A percentile compares a stretch with the other conserved stretches of the same genome.
These are phyloP conservation scores for Jatropha podagrica DNA, from an alignment of 441 rosid species.

Conservation along the genomic window DNA sequence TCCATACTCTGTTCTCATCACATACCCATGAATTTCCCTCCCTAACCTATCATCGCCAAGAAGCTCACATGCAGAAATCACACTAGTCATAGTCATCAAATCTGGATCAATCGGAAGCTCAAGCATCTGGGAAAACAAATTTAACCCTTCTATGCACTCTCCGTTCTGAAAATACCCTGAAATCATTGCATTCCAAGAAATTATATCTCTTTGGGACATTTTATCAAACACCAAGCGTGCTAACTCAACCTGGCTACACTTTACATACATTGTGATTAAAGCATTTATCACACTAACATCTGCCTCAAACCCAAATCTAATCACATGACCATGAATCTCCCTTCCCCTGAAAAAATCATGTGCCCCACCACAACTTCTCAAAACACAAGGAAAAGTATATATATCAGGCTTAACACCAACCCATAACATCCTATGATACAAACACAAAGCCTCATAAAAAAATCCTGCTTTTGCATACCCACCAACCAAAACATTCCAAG, in stretches of 20 bases:
- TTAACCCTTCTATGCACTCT: slow-evolving; percentile 56
- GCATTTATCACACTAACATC: slow-evolving; percentile 80
- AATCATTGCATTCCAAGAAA: slow-evolving; percentile 86
- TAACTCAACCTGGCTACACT: slow-evolving; percentile 52
- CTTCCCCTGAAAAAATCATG: slow-evolving; percentile 63
- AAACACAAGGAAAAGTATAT: slow-evolving; percentile 83
- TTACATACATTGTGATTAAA: slow-evolving; percentile 81
- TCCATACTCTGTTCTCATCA: slow-evolving; percentile 42
- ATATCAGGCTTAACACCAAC: slow-evolving; percentile 75
- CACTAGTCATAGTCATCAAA: slow-evolving; percentile 81
- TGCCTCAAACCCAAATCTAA: slow-evolving; percentile 64
- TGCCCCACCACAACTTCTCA: slow-evolving; percentile 85
- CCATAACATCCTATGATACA: slow-evolving; percentile 93
- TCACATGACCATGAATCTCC: slow-evolving; percentile 82
- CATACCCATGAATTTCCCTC: slow-evolving; percentile 66
- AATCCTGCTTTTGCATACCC: slow-evolving; percentile 82
- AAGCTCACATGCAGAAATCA: slow-evolving; percentile 73
- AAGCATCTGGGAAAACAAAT: slow-evolving; percentile 64
- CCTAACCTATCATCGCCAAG: slow-evolving; percentile 64
- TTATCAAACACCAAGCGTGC: slow-evolving; percentile 60
- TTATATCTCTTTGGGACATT: slow-evolving; percentile 65
- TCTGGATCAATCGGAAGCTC: slow-evolving; percentile 68
- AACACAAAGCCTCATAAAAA: slow-evolving; percentile 79
- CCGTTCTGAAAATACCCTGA: slow-evolving; percentile 70
- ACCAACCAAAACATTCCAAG: slow-evolving; percentile 90